Percentiles rank a stretch among this genome's conserved stretches.
Conservation (phyloP, 164 flowering plant species). For the Tetrastigma voinierianum region DNA sequence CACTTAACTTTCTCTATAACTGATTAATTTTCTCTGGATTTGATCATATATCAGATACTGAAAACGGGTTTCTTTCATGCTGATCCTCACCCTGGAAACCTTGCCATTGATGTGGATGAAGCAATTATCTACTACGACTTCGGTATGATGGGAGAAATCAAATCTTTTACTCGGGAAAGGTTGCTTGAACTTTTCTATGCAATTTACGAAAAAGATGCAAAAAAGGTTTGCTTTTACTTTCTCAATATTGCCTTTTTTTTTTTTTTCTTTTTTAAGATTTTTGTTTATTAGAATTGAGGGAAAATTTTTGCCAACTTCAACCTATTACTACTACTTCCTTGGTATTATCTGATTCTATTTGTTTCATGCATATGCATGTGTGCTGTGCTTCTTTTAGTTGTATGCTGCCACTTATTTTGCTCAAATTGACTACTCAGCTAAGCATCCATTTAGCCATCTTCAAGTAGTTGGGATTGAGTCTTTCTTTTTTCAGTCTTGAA, state of each 20-base stretch:
- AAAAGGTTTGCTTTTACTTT: constrained; percentile 52
- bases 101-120: constrained; percentile 84
- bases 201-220: constrained; percentile 90
- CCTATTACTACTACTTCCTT: no score
- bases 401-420: no score
- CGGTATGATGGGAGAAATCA: constrained; percentile 99
- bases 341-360: no score
- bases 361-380: no score
- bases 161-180: constrained; percentile 74
- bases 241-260: neutral
- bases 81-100: constrained; percentile 99
- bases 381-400: no score
- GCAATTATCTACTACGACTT: constrained; percentile 91
- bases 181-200: constrained; percentile 85
- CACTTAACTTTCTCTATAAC: neutral
- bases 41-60: constrained; percentile 50
- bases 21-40: neutral
- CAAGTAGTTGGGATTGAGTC: no score
- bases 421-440: no score
- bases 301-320: no score
- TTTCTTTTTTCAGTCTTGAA: no score
- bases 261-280: neutral
- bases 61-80: constrained; percentile 98
- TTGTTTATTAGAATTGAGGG: no score
- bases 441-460: no score